Percentiles rank a stretch among this genome's conserved stretches.
phyloP scores from a whole-genome alignment of 768 basidiomycete genomes.

The Agaricus bisporus region DNA sequence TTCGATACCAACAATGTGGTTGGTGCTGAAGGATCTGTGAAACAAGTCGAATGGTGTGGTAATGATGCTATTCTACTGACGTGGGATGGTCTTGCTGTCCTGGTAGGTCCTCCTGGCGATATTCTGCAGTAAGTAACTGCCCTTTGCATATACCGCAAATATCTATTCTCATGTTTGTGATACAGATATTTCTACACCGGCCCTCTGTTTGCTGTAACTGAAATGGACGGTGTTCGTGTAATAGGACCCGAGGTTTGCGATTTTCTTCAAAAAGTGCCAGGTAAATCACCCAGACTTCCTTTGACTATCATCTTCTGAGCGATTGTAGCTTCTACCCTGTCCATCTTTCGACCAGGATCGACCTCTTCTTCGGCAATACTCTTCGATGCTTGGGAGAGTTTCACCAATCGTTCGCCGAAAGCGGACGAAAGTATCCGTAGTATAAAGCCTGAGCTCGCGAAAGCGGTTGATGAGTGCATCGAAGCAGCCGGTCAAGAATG shows the following conservation, averaged over 20 bases:
- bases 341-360: conserved; percentile 90
- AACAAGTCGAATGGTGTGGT: conserved; percentile 91
- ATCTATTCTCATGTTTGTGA: not conserved
- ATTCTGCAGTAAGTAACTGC: conserved; percentile 59
- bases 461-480: conserved; percentile 87
- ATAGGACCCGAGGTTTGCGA: conserved; percentile 76
- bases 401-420: conserved; percentile 77
- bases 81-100: conserved; percentile 69
- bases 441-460: conserved; percentile 79
- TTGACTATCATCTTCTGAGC: not conserved
- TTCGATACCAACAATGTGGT: conserved; percentile 61
- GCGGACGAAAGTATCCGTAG: conserved; percentile 89
- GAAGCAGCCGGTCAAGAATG: conserved; percentile 92
- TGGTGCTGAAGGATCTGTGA: conserved; percentile 51
- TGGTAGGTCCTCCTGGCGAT: conserved; percentile 93
- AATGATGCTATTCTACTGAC: conserved; percentile 89
- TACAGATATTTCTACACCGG: conserved; percentile 76
- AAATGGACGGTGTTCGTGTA: conserved; percentile 87
- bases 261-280: conserved; percentile 89
- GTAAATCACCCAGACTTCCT: conserved; percentile 28
- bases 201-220: conserved; percentile 72
- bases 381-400: conserved; percentile 89
- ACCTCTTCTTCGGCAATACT: conserved; percentile 87
- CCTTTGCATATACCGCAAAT: not conserved
- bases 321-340: conserved; percentile 59